Conservation (phyloP, 495 filamentous ascomycete species). For the Bombardia bombarda region DNA sequence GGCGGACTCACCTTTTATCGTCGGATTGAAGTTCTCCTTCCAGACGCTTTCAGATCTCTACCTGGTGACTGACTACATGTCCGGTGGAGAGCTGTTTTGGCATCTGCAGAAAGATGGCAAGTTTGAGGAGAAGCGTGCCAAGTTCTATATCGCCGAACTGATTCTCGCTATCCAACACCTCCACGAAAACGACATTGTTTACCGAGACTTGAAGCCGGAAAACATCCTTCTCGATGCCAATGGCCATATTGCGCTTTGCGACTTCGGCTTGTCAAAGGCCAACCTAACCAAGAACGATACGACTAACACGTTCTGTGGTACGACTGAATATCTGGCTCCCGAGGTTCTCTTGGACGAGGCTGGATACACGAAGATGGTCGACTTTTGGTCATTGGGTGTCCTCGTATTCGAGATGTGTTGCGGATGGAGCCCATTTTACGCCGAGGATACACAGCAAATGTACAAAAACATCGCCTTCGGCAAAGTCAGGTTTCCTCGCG, state of each 20-base stretch:
- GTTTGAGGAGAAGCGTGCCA: conserved; percentile 89
- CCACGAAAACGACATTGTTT: conserved; percentile 95
- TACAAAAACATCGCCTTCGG: conserved; percentile 99
- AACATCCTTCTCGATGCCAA: conserved; percentile 92
- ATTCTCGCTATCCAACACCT: conserved; percentile 94
- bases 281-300: conserved; percentile 94
- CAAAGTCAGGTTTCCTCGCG: conserved; percentile 92
- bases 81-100: conserved; percentile 96
- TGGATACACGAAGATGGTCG: conserved; percentile 99
- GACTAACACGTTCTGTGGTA: conserved; percentile 98
- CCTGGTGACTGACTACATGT: conserved; percentile 99
- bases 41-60: conserved; percentile 96
- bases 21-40: conserved; percentile 97
- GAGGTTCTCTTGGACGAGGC: conserved; percentile 92
- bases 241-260: conserved; percentile 90
- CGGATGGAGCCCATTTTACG: conserved; percentile 98
- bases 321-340: conserved; percentile 93
- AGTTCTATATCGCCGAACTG: conserved; percentile 98
- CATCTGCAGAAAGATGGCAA: conserved; percentile 96
- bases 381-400: conserved; percentile 98
- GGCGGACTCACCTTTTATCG: conserved; percentile 94
- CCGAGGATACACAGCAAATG: conserved; percentile 99
- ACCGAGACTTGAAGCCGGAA: conserved; percentile 94
- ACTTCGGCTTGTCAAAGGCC: conserved; percentile 96
- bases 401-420: conserved; percentile 99